These are phyloP conservation scores for Posidonia australis DNA, from an alignment of 106 monocot species.

Conservation along the genomic window DNA sequence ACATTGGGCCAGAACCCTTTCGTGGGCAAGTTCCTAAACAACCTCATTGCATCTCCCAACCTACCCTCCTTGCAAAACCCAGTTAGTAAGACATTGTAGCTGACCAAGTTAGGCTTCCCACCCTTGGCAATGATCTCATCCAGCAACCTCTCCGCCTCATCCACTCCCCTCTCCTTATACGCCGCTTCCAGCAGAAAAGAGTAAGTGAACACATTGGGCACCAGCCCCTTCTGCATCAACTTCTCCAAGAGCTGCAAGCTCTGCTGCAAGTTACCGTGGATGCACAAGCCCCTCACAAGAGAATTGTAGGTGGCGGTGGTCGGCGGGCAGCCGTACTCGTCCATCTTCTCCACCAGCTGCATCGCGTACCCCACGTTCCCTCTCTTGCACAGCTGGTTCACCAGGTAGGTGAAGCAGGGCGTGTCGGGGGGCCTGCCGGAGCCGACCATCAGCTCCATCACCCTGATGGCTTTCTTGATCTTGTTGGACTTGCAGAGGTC, in stretches of 20 bases:
- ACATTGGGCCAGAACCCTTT: slow-evolving; percentile 66
- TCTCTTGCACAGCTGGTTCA: slow-evolving; percentile 65
- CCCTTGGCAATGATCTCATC: slow-evolving; percentile 68
- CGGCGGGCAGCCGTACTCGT: slow-evolving; percentile 41
- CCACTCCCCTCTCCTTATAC: slow-evolving; percentile 57
- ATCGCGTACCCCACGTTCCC: slow-evolving; percentile 89
- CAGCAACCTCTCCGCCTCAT: slow-evolving; percentile 58
- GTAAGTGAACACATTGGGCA: slow-evolving; percentile 71
- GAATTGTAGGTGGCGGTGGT: slow-evolving; percentile 63
- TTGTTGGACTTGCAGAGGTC: slow-evolving; percentile 59
- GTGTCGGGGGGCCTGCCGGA: slow-evolving; percentile 40
- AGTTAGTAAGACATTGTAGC: slow-evolving; percentile 77
- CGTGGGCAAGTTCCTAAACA: slow-evolving; percentile 42
- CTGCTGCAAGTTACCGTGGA: slow-evolving; percentile 54
- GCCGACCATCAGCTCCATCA: slow-evolving; percentile 56
- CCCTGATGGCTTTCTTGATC: slow-evolving; percentile 63
- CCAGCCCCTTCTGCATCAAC: slow-evolving; percentile 47
- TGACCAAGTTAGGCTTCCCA: slow-evolving; percentile 64
- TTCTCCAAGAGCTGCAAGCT: slow-evolving; percentile 60
- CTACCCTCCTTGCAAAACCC: slow-evolving; percentile 70
- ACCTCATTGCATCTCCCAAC: slow-evolving; percentile 41
- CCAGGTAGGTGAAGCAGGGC: slow-evolving; percentile 40
- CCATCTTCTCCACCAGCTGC: slow-evolving; percentile 80
- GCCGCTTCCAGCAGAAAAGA: slow-evolving; percentile 69
- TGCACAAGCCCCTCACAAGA: slow-evolving; percentile 57